Conservation (phyloP, 768 basidiomycete species). For the Collybia nuda region DNA sequence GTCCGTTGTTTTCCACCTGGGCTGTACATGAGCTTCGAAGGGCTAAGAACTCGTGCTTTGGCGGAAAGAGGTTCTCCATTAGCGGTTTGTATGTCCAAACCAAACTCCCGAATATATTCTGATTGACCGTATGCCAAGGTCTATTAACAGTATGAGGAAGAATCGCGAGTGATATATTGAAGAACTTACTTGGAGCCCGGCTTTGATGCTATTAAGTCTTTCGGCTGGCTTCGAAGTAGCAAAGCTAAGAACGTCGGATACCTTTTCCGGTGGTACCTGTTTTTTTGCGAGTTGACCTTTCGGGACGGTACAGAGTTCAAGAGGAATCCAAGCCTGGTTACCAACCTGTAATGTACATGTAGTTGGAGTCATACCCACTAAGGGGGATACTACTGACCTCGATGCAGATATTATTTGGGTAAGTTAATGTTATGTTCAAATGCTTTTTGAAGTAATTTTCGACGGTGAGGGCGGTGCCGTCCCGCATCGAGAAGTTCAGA, state of each 20-base stretch:
- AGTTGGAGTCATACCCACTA: neutral
- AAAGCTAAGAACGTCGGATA: conserved; percentile 57
- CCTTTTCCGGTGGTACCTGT: conserved; percentile 62
- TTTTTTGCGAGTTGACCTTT: conserved; percentile 65
- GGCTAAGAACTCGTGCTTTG: neutral
- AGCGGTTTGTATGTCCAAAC: neutral
- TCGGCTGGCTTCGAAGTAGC: conserved; percentile 58
- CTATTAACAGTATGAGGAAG: neutral
- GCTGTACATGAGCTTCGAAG: neutral
- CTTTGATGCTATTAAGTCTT: conserved; percentile 48
- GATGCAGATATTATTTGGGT: conserved; percentile 62
- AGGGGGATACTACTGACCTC: conserved; percentile 45
- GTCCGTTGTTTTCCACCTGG: neutral
- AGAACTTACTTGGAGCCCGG: conserved; percentile 46
- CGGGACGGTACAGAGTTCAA: conserved; percentile 57
- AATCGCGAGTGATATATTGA: no score
- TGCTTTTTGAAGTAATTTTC: conserved; percentile 54
- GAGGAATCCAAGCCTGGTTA: conserved; percentile 53
- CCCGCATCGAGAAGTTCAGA: conserved; percentile 51
- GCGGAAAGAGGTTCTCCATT: neutral
- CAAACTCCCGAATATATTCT: neutral
- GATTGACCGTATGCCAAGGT: neutral
- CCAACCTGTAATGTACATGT: conserved; percentile 40
- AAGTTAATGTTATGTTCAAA: conserved; percentile 50
- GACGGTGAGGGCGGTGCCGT: conserved; percentile 52